Conservation (phyloP, 2,329 filamentous ascomycete genomes). For the Thielaviopsis musarum region DNA sequence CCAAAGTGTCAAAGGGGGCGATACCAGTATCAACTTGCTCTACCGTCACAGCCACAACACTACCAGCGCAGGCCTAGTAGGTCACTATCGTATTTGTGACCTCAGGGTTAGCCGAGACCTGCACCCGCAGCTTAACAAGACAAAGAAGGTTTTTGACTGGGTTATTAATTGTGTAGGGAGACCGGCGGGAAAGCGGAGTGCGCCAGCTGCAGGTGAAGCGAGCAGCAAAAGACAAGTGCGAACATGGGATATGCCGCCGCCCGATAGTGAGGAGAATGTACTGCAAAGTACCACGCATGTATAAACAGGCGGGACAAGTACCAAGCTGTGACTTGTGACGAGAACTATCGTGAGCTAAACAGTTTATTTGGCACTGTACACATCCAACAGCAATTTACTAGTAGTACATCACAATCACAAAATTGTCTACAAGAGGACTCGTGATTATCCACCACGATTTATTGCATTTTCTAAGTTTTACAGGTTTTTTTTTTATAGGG, state of each 20-base stretch:
- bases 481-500: background rate
- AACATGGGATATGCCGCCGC: constrained; percentile 8
- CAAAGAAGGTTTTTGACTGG: constrained; percentile 57
- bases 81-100: constrained; percentile 38
- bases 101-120: constrained; percentile 21
- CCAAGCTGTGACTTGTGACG: background rate
- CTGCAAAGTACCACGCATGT: background rate
- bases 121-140: constrained; percentile 42
- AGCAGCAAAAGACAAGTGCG: constrained; percentile 10
- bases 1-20: constrained; percentile 56
- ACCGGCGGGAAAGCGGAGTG: constrained; percentile 15
- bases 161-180: constrained; percentile 48
- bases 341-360: background rate
- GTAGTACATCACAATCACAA: background rate
- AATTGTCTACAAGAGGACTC: background rate
- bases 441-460: background rate
- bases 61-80: constrained; percentile 33
- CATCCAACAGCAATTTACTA: background rate
- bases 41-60: constrained; percentile 37
- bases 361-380: background rate
- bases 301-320: background rate
- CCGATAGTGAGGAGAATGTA: background rate
- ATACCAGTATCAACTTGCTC: constrained; percentile 50
- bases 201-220: background rate
- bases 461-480: background rate